Base-by-base conservation (phyloP, 2,329 filamentous ascomycete genomes). In the Bipolaris cookei region DNA sequence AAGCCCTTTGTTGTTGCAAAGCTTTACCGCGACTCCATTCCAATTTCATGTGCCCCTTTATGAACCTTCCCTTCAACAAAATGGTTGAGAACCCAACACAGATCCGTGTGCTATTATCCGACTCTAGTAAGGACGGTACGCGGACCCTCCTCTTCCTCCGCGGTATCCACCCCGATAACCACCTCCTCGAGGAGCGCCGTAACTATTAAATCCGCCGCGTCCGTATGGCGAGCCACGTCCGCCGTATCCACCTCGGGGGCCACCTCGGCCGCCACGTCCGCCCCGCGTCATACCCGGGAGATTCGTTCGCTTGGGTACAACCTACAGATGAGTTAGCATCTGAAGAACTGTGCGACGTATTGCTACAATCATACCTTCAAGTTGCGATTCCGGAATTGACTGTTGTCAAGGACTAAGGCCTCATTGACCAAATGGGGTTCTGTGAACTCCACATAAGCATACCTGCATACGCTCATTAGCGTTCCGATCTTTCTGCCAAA, bases 361-460 rank as follows among this genome's bases (percentile, higher is more conserved):
- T 52, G 35, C 46, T 45, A 23, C 16, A 20, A 14, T 18, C 43
- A 18, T 74, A 98, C 95, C 87, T 99, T 99, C 76, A 99, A 87
- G 77, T 95, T 96, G 71, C 95, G 88, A 62, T 92, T 93, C 71
- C 95, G 92, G 81, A 99, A 97, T 56, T 96, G 84, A 77, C 92
- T 97, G 80, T 99, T 95, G 77, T 99, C 98, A 56, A 99, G 83
- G 38, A 98, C 92, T 59, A 99, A 85, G 23, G 95, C 95, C 77
- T 96, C 91, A 45, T 91, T 92, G 62, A 99, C 94, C 60, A 97
- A 84, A 78, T 87, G 93, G 46, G 95, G 92, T 80, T 98, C 95
- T 59, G 91, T 90, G 76, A 99, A 99, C 80, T 99, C 95, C 71
- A 99, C 95, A 80, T 99, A 99, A 73, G 95, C 95, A 81, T 99